Conservation (phyloP, 108 stramenopile species). For the Pseudonitzschia multiseries region DNA sequence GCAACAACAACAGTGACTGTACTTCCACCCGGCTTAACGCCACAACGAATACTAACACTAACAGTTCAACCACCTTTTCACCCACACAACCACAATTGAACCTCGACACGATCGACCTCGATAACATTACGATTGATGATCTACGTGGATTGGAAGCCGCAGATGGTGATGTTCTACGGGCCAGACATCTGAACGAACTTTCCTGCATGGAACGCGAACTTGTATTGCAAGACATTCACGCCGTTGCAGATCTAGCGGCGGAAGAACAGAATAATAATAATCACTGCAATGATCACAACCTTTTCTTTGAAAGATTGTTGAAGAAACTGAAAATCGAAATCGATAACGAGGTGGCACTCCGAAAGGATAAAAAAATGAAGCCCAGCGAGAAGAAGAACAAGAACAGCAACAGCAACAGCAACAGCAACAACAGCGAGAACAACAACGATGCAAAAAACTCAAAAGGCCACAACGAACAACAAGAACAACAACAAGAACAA, state of each 20-base stretch:
- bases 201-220: conserved; percentile 20
- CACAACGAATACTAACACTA: neutral
- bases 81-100: neutral
- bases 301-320: neutral
- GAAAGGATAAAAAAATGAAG: neutral
- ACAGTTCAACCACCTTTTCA: no score
- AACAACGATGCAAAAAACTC: neutral
- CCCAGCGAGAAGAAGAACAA: neutral
- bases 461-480: no score
- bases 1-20: no score
- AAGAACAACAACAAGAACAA: no score
- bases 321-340: conserved; percentile 5
- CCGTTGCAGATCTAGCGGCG: conserved; percentile 19
- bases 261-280: conserved; percentile 5
- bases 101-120: conserved; percentile 3
- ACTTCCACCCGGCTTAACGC: no score
- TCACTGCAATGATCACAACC: no score
- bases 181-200: conserved; percentile 17
- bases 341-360: neutral
- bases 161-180: conserved; percentile 9
- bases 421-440: no score
- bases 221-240: conserved; percentile 30
- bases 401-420: neutral
- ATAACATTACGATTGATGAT: conserved; percentile 2
- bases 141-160: neutral